Evolutionary conservation across 2,329 filamentous ascomycete species (phyloP).

Genomic region (Aspergillus spinulosporus): DNA sequence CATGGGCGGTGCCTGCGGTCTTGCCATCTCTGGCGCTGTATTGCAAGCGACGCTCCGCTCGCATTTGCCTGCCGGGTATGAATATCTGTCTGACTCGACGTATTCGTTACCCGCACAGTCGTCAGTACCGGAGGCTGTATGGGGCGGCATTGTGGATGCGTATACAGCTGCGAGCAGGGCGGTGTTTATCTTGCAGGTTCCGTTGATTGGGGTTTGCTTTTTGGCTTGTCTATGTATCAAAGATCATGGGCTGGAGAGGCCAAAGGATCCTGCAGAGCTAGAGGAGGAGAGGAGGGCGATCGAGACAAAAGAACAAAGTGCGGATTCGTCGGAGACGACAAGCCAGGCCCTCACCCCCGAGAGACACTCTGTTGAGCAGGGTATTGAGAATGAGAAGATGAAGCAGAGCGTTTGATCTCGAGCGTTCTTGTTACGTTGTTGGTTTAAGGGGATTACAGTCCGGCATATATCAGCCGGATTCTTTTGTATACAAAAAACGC

Average conservation of each 20-base stretch:
- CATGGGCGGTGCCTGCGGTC: conserved; percentile 58
- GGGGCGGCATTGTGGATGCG: conserved; percentile 48
- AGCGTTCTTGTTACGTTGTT: not conserved
- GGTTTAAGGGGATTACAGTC: not conserved
- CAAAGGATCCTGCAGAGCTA: conserved; percentile 30
- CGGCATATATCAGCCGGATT: not conserved
- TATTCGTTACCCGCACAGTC: conserved; percentile 38
- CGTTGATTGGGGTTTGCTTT: conserved; percentile 54
- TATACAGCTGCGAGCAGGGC: conserved; percentile 56
- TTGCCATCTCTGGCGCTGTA: conserved; percentile 59
- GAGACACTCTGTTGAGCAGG: not conserved
- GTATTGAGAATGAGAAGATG: not conserved
- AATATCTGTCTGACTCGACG: conserved; percentile 41
- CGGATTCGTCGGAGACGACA: conserved; percentile 18
- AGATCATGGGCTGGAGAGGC: conserved; percentile 49
- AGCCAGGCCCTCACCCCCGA: conserved; percentile 1
- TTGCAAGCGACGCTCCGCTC: conserved; percentile 41
- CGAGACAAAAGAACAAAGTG: conserved; percentile 27
- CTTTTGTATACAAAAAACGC: not conserved
- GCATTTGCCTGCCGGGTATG: conserved; percentile 41
- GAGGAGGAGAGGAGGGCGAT: conserved; percentile 25
- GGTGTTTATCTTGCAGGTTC: conserved; percentile 60
- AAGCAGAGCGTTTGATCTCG: not conserved
- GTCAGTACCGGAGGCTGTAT: conserved; percentile 35
- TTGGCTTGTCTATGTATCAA: conserved; percentile 54